These are phyloP conservation scores for Themeda triandra DNA, from an alignment of 176 grass and related monocot genomes.

Conservation along the genomic window DNA sequence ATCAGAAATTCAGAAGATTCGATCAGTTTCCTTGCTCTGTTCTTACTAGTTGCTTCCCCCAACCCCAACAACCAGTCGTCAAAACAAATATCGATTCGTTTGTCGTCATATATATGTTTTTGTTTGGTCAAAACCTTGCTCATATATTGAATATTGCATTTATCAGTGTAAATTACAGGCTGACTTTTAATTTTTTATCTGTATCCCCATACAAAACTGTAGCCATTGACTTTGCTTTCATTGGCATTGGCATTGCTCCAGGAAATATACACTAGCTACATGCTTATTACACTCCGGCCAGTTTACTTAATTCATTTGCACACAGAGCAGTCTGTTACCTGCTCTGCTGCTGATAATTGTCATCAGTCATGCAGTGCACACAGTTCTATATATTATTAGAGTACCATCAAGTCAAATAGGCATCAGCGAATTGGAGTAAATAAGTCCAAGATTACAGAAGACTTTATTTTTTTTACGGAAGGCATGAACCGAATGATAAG, in stretches of 20 bases:
- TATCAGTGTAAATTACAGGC: not conserved
- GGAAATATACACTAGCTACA: not conserved
- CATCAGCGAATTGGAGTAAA: not conserved
- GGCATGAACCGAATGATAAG: constrained; percentile 21
- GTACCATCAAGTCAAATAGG: constrained; percentile 17
- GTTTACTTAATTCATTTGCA: not conserved
- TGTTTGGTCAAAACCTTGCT: not conserved
- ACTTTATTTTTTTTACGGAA: constrained; percentile 21
- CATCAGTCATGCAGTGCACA: not conserved
- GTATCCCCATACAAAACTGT: not conserved
- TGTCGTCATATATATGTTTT: not conserved
- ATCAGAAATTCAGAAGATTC: not conserved
- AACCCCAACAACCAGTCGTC: not conserved
- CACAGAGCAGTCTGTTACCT: not conserved
- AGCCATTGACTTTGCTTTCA: constrained; percentile 4
- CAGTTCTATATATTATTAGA: not conserved
- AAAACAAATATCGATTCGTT: not conserved
- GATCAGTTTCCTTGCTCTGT: not conserved
- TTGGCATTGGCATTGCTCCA: constrained; percentile 8
- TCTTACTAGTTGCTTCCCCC: not conserved
- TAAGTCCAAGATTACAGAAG: not conserved
- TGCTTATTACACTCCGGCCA: not conserved
- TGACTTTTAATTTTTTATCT: not conserved
- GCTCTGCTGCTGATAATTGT: not conserved
- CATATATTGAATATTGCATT: not conserved